Base-by-base conservation (phyloP, 2,329 filamentous ascomycete genomes). In the Fusarium verticillioides region DNA sequence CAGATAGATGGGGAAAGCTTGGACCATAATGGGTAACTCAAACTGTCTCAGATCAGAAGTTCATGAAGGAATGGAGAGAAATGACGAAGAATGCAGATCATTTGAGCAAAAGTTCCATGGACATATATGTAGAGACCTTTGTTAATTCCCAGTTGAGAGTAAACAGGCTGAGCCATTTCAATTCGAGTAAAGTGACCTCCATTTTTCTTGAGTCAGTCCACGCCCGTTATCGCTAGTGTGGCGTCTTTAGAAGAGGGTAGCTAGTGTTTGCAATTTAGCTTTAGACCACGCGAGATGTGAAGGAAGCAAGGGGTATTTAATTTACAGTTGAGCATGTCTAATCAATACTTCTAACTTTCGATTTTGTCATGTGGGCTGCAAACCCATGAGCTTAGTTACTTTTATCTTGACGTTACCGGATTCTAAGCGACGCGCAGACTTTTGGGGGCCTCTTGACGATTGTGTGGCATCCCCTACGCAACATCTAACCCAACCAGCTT, bases 91-190 rank as follows among this genome's bases (percentile, higher is more conserved):
- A 60, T 19, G 46, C 39, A 40, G 63, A 64, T 65, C 60, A 8
- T n/a, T 21, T 40, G 36, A 54, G 37, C 47, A 65, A 65, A 65
- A 65, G 63, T 64, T 64, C 63, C 63, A 56, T 18, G 13, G 19
- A 7, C 16, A 36, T 40, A 37, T 65, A 65, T 64, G 44, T 65
- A 65, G 34, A 34, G 39, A 46, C 18, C 7, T 34, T 43, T 4
- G 13, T 26, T n/a, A 21, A 50, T 30, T 32, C 43, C 21, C 12
- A 9, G 19, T 34, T 18, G 9, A 40, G 16, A 50, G 4, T 0
- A 21, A 50, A 15, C 6, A 4, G 7, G 37, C 13, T 8, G 2
- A 3, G 16, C 40, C 32, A 56, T 37, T 23, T 30, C 46, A 19
- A 47, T 64, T 64, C 16, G 19, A 56, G 46, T 56, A n/a, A 56